Conservation (phyloP, 1,139 yeast genomes). For the Candida gigantensis region DNA sequence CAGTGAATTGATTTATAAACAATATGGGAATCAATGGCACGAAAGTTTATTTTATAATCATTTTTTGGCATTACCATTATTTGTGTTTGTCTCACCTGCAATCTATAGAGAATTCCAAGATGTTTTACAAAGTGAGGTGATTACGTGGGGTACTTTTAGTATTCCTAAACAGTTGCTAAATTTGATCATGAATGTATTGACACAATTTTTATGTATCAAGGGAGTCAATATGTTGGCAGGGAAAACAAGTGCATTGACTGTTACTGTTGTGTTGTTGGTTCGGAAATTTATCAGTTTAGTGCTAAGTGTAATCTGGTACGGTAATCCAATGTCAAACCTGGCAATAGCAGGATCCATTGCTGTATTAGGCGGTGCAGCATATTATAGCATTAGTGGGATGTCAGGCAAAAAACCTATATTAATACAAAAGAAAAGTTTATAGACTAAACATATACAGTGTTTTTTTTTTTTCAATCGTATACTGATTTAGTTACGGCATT, state of each 20-base stretch:
- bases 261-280: conserved; percentile 57
- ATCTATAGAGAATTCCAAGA: conserved; percentile 18
- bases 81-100: conserved; percentile 32
- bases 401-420: conserved; percentile 2
- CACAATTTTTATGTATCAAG: conserved; percentile 65
- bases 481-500: conserved; percentile 42
- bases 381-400: conserved; percentile 31
- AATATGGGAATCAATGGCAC: conserved; percentile 62
- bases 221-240: conserved; percentile 70
- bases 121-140: conserved; percentile 11
- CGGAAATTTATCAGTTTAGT: conserved; percentile 63
- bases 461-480: conserved; percentile 22
- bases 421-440: conserved; percentile 3
- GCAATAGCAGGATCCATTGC: conserved; percentile 48
- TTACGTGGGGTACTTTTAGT: conserved; percentile 1
- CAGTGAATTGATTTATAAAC: conserved; percentile 50
- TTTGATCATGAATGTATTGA: conserved; percentile 46
- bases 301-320: conserved; percentile 52
- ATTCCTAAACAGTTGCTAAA: conserved; percentile 22
- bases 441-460: conserved; percentile 1
- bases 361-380: conserved; percentile 56
- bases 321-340: conserved; percentile 39
- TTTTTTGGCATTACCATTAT: conserved; percentile 57
- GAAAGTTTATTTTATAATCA: conserved; percentile 67
- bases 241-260: conserved; percentile 57